phyloP scores from a whole-genome alignment of 1,139 yeast genomes.

The Geotrichum siamense region DNA sequence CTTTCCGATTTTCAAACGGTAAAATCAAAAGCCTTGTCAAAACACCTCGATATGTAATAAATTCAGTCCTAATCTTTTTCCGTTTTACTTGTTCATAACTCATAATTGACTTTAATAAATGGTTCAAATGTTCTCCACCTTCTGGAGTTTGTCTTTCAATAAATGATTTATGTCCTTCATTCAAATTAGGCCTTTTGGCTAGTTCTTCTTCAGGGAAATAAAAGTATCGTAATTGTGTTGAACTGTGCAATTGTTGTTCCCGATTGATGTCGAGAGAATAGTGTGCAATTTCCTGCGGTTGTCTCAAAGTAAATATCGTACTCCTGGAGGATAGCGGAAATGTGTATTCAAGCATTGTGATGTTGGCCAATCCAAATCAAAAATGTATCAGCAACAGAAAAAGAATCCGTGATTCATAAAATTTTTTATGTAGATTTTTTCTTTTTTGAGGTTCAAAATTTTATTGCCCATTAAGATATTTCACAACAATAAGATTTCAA shows the following conservation, averaged over 20 bases:
- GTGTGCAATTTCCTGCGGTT: slow-evolving; percentile 64
- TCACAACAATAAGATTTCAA: too few relatives aligned
- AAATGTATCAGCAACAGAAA: too few relatives aligned
- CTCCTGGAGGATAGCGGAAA: slow-evolving; percentile 30
- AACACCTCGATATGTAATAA: slow-evolving; percentile 78
- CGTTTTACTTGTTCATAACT: slow-evolving; percentile 43
- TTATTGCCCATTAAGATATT: neutral
- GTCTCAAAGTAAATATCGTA: slow-evolving; percentile 40
- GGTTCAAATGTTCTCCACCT: slow-evolving; percentile 42
- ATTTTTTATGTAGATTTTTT: too few relatives aligned
- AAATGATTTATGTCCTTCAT: slow-evolving; percentile 56
- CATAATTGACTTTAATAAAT: slow-evolving; percentile 50
- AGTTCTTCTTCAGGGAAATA: slow-evolving; percentile 65
- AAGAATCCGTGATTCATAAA: too few relatives aligned
- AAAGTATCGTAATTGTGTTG: slow-evolving; percentile 51
- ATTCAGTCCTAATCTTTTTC: slow-evolving; percentile 51
- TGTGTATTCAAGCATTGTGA: slow-evolving; percentile 5
- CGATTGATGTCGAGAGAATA: slow-evolving; percentile 50
- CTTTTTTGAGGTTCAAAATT: too few relatives aligned
- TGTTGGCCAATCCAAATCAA: too few relatives aligned
- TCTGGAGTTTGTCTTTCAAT: slow-evolving; percentile 50
- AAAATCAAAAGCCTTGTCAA: slow-evolving; percentile 59
- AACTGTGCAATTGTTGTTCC: slow-evolving; percentile 45
- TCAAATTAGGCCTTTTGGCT: slow-evolving; percentile 51
- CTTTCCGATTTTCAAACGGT: slow-evolving; percentile 51